Evolutionary conservation across 2,329 filamentous ascomycete genomes (phyloP).

Genomic region (Cladosporium sp.): DNA sequence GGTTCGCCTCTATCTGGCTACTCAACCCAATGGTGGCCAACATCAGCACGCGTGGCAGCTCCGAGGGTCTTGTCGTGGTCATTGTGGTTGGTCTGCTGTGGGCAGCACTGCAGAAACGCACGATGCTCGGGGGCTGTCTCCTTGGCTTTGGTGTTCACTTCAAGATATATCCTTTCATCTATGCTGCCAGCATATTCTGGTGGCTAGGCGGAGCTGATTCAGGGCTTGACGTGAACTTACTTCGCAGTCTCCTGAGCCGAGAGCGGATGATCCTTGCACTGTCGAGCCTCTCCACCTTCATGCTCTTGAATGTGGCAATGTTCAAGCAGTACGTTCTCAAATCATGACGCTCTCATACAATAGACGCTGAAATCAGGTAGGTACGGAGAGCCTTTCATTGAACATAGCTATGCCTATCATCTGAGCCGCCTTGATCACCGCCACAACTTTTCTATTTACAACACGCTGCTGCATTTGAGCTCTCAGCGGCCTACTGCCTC

Average conservation of each 20-base stretch:
- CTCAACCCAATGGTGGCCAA: constrained; percentile 97
- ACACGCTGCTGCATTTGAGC: constrained; percentile 79
- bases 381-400: constrained; percentile 74
- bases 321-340: constrained; percentile 57
- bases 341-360: neutral
- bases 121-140: constrained; percentile 63
- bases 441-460: constrained; percentile 98
- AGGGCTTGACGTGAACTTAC: neutral
- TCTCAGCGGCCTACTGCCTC: constrained; percentile 51
- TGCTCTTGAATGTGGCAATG: constrained; percentile 70
- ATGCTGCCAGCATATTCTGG: constrained; percentile 74
- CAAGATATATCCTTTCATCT: constrained; percentile 98
- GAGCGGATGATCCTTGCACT: constrained; percentile 52
- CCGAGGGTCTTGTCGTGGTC: constrained; percentile 81
- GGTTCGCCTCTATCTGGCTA: constrained; percentile 82
- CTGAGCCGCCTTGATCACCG: constrained; percentile 89
- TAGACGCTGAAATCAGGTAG: constrained; percentile 33
- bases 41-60: constrained; percentile 91
- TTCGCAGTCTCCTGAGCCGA: constrained; percentile 1
- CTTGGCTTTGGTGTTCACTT: constrained; percentile 87
- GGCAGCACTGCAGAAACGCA: constrained; percentile 62
- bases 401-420: constrained; percentile 91
- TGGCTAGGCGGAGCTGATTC: constrained; percentile 60
- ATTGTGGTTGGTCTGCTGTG: constrained; percentile 78
- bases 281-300: constrained; percentile 67